phyloP scores from a whole-genome alignment of 768 basidiomycete genomes.

The Collybia sp. region DNA sequence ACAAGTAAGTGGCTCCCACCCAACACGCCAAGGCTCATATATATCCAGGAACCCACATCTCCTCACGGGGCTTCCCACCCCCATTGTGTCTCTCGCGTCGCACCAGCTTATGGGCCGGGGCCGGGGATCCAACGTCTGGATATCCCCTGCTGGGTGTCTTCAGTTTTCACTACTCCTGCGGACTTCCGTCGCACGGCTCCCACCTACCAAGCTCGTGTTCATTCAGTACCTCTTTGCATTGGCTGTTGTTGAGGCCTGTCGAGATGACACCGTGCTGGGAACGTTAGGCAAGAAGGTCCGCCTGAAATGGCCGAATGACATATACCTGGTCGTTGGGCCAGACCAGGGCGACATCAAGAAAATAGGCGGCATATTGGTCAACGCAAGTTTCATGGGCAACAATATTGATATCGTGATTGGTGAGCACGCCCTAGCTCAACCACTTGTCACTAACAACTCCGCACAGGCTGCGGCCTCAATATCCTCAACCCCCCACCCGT shows the following conservation, averaged over 20 bases:
- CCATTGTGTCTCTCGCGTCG: constrained; percentile 79
- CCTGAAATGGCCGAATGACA: constrained; percentile 97
- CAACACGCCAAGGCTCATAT: neutral
- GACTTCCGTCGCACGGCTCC: constrained; percentile 43
- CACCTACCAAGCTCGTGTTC: constrained; percentile 75
- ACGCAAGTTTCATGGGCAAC: constrained; percentile 73
- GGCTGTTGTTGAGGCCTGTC: constrained; percentile 85
- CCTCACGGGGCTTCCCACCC: constrained; percentile 63
- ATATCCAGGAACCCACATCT: constrained; percentile 67
- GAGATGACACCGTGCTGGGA: constrained; percentile 51
- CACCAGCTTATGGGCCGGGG: constrained; percentile 88
- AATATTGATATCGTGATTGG: constrained; percentile 79
- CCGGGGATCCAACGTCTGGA: constrained; percentile 85
- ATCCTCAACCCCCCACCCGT: constrained; percentile 80
- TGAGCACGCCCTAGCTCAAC: constrained; percentile 24
- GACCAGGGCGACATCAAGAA: constrained; percentile 58
- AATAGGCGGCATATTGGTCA: constrained; percentile 89
- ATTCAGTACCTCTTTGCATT: constrained; percentile 90
- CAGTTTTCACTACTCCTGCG: constrained; percentile 77
- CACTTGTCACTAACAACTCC: too few species aligned
- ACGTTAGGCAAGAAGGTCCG: constrained; percentile 52
- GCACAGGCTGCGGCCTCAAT: constrained; percentile 84
- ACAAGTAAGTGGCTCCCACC: constrained; percentile 58
- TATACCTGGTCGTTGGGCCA: constrained; percentile 66
- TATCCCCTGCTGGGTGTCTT: constrained; percentile 88